Conservation (phyloP, 192 early-diverging fungal species). For the Lobosporangium transversale region DNA sequence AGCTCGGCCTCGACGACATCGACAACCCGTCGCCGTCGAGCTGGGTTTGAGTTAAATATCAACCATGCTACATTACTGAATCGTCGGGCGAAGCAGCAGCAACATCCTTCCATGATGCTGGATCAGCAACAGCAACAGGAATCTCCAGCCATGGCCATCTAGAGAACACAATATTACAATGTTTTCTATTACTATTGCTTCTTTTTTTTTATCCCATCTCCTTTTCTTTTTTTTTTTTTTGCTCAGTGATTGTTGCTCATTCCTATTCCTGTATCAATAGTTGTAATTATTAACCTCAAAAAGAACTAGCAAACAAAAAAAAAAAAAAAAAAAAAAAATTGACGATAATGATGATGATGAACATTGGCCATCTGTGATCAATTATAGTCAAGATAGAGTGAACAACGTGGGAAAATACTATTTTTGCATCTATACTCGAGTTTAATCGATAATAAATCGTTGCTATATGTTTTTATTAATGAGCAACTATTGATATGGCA, state of each 20-base stretch:
- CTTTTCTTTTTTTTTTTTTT: neutral
- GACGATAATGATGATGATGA: neutral
- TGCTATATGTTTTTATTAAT: too few species aligned
- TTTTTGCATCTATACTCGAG: too few species aligned
- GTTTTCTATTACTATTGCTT: neutral
- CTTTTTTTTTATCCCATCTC: neutral
- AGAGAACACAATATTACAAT: neutral
- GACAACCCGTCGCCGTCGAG: conserved; percentile 23
- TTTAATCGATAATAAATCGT: too few species aligned
- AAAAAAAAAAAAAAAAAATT: neutral
- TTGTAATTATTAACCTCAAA: neutral
- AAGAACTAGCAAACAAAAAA: neutral
- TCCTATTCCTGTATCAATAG: neutral
- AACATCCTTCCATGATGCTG: neutral
- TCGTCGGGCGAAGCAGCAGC: conserved; percentile 49
- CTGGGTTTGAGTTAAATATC: conserved; percentile 50
- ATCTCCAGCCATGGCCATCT: conserved; percentile 5
- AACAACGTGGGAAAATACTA: too few species aligned
- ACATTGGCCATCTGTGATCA: neutral
- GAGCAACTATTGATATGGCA: too few species aligned
- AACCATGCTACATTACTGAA: conserved; percentile 52
- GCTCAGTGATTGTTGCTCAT: neutral
- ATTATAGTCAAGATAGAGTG: neutral
- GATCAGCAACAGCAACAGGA: conserved; percentile 3
- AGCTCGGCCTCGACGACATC: conserved; percentile 9